phyloP scores from a whole-genome alignment of 805 yeast genomes.

The Alloascoidea hylecoeti region DNA sequence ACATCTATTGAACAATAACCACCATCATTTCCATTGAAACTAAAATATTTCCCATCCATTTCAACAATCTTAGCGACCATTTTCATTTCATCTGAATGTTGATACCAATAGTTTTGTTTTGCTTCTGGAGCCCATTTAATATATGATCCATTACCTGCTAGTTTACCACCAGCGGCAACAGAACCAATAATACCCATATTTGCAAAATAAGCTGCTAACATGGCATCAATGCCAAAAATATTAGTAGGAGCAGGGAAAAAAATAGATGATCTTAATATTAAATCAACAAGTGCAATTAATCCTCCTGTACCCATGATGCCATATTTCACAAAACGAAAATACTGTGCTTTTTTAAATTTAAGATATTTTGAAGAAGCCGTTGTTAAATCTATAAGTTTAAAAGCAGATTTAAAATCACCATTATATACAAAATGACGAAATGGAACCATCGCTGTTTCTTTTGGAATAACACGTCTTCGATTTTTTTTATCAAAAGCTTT shows the following conservation, averaged over 20 bases:
- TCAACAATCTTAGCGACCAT: conserved; percentile 55
- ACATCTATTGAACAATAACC: conserved; percentile 21
- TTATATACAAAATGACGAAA: conserved; percentile 43
- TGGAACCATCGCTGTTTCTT: conserved; percentile 37
- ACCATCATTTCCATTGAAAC: conserved; percentile 27
- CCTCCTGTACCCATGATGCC: conserved; percentile 20
- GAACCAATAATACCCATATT: conserved; percentile 33
- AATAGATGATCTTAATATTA: conserved; percentile 26
- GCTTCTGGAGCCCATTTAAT: conserved; percentile 55
- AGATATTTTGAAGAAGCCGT: conserved; percentile 42
- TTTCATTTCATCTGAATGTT: conserved; percentile 52
- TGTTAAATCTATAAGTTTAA: conserved; percentile 44
- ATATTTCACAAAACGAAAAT: conserved; percentile 19
- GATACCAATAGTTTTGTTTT: conserved; percentile 46
- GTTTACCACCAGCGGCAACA: conserved; percentile 31
- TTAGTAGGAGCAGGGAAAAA: conserved; percentile 21
- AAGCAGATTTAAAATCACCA: conserved; percentile 42
- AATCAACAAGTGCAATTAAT: conserved; percentile 29
- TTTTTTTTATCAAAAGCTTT: conserved; percentile 8
- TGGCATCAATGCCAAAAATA: conserved; percentile 25
- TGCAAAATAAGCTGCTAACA: conserved; percentile 32
- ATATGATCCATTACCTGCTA: conserved; percentile 37
- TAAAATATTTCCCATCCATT: conserved; percentile 37
- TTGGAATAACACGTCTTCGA: conserved; percentile 7
- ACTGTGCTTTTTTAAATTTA: conserved; percentile 17